These are phyloP conservation scores for Erysiphe pulchra DNA, from an alignment of 2,329 filamentous ascomycete genomes.

Conservation along the genomic window DNA sequence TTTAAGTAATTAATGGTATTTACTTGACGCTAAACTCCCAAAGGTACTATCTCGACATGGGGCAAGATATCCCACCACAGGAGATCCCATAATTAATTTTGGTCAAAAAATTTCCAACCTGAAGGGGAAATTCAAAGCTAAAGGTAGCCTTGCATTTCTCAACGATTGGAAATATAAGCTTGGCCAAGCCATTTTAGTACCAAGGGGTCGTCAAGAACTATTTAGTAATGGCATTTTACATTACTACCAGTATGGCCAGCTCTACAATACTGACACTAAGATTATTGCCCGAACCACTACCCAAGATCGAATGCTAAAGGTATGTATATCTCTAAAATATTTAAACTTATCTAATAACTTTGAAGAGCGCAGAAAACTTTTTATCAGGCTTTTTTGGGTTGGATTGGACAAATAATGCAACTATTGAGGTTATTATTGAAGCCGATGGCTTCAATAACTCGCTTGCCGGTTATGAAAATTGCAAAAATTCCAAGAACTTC, in stretches of 20 bases:
- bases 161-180: constrained; percentile 43
- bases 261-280: constrained; percentile 48
- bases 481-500: constrained; percentile 29
- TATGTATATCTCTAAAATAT: constrained; percentile 13
- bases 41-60: constrained; percentile 47
- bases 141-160: constrained; percentile 35
- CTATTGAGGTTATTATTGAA: constrained; percentile 48
- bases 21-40: not conserved
- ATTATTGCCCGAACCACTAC: constrained; percentile 51
- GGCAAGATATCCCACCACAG: constrained; percentile 40
- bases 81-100: constrained; percentile 26
- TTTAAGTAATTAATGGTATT: not conserved
- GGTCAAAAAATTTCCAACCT: constrained; percentile 31
- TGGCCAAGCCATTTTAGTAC: constrained; percentile 45
- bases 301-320: constrained; percentile 50
- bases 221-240: constrained; percentile 46
- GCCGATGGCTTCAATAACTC: constrained; percentile 39
- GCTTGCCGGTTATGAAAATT: constrained; percentile 39
- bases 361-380: constrained; percentile 39
- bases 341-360: constrained; percentile 1
- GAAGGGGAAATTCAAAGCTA: constrained; percentile 26
- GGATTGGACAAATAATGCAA: constrained; percentile 45
- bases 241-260: constrained; percentile 27
- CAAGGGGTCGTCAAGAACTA: constrained; percentile 45
- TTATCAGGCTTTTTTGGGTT: constrained; percentile 57